A percentile compares a stretch with the other conserved stretches of the same genome.
phyloP scores from a whole-genome alignment of 805 yeast genomes.

The Suhomyces xylopsoci region DNA sequence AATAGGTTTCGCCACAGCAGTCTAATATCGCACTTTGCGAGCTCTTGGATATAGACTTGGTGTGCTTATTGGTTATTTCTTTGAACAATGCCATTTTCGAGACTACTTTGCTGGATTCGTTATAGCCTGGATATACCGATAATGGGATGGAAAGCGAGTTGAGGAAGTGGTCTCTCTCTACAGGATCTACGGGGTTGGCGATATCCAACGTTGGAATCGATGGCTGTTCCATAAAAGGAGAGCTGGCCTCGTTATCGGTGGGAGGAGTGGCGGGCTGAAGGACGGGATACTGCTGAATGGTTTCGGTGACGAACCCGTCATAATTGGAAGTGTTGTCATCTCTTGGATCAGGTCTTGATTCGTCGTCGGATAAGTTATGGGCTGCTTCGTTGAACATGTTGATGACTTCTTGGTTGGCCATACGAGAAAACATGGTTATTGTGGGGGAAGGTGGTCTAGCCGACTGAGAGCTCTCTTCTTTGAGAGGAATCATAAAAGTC shows the following conservation, averaged over 20 bases:
- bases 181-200: conserved; percentile 44
- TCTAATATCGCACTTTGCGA: conserved; percentile 42
- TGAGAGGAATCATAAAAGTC: conserved; percentile 45
- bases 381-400: conserved; percentile 69
- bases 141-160: conserved; percentile 35
- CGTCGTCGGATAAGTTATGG: conserved; percentile 28
- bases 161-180: conserved; percentile 38
- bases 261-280: conserved; percentile 21
- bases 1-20: conserved; percentile 41
- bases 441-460: conserved; percentile 65
- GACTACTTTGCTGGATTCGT: conserved; percentile 30
- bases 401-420: conserved; percentile 70
- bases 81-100: conserved; percentile 29
- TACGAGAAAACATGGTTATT: conserved; percentile 69
- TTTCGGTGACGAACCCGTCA: conserved; percentile 51
- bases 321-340: conserved; percentile 28
- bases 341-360: conserved; percentile 17
- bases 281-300: conserved; percentile 14
- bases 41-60: conserved; percentile 33
- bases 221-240: conserved; percentile 46
- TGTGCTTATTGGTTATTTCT: conserved; percentile 33
- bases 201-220: conserved; percentile 2
- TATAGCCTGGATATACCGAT: conserved; percentile 27
- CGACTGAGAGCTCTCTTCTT: conserved; percentile 25
- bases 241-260: conserved; percentile 36